Evolutionary conservation across 441 rosid genomes (phyloP), one percentile per base, ranked within the genome.

Genomic region (Hypseocharis bilobata): DNA sequence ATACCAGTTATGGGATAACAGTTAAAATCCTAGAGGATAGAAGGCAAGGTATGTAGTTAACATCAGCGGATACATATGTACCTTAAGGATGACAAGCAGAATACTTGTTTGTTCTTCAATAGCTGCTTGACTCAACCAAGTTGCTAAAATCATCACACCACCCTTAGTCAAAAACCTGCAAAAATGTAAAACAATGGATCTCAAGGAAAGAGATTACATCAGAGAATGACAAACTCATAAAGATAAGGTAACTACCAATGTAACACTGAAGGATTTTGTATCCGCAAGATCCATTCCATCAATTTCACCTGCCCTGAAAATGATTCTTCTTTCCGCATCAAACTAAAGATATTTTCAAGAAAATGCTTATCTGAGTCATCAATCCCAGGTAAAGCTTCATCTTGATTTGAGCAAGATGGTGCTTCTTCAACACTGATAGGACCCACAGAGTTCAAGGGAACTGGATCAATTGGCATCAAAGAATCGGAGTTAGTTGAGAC

Each of bases 91-190:
- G 69, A 83, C 82, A 79, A 76, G 70, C 65, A 91, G 74, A 75
- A 85, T 80, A 74, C 86, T 89, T 25, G 94, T 89, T 79, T 94
- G 96, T 76, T 94, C 96, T 82, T 94, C 98, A 70, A 47, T 59
- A 63, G 90, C 88, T 38, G 96, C 98, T 83, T 84, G 85, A 80
- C 86, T 87, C 82, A 94, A 72, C 96, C 98, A 94, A 42, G 98
- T 86, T 47, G 94, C 96, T 76, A 94, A 75, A 69, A 91, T 89
- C 89, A 94, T 88, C 64, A 86, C 87, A 56, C 98, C 98, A 36
- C 98, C 96, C 84, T 85, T 84, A 66, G 78, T 75, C 74, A 91
- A 77, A 82, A 94, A 91, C 96, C 99, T 94, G 79, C 52, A 72
- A 70, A 45, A 47, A 38, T 62, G 60, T 19, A 52, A 61, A 36